Evolutionary conservation across 768 basidiomycete genomes (phyloP).

Genomic region (Phylloporus sp.): DNA sequence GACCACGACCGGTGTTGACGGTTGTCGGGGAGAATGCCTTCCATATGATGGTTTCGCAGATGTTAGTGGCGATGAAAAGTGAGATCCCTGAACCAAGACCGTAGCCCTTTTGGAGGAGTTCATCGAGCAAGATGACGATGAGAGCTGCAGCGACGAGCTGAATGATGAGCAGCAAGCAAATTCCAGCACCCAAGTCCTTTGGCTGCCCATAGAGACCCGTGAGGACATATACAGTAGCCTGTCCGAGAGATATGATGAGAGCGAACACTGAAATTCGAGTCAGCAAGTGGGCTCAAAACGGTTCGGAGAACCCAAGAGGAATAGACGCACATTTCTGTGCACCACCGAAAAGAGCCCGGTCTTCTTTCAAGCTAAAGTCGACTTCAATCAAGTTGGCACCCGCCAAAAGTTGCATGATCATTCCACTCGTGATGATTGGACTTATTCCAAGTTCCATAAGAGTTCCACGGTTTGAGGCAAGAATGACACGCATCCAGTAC

Average conservation of each 20-base stretch:
- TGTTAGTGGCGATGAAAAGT: slow-evolving; percentile 99
- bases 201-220: slow-evolving; percentile 97
- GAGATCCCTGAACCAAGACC: slow-evolving; percentile 98
- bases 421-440: slow-evolving; percentile 95
- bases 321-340: slow-evolving; percentile 85
- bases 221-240: slow-evolving; percentile 94
- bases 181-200: slow-evolving; percentile 88
- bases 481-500: slow-evolving; percentile 99
- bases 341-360: slow-evolving; percentile 89
- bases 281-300: not conserved
- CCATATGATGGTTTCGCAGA: slow-evolving; percentile 99
- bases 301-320: not conserved
- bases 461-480: slow-evolving; percentile 96
- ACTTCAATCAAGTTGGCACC: slow-evolving; percentile 98
- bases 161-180: slow-evolving; percentile 94
- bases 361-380: slow-evolving; percentile 96
- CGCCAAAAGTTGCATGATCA: slow-evolving; percentile 99
- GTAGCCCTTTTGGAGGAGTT: slow-evolving; percentile 98
- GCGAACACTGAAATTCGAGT: slow-evolving; percentile 70
- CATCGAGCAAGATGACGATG: slow-evolving; percentile 97
- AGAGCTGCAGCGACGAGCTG: slow-evolving; percentile 91
- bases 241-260: slow-evolving; percentile 92
- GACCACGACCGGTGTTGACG: slow-evolving; percentile 94
- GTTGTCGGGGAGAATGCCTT: slow-evolving; percentile 99
- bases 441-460: slow-evolving; percentile 99